Base-by-base conservation (phyloP, 331 rosid species). In the Acacia pycnantha region DNA sequence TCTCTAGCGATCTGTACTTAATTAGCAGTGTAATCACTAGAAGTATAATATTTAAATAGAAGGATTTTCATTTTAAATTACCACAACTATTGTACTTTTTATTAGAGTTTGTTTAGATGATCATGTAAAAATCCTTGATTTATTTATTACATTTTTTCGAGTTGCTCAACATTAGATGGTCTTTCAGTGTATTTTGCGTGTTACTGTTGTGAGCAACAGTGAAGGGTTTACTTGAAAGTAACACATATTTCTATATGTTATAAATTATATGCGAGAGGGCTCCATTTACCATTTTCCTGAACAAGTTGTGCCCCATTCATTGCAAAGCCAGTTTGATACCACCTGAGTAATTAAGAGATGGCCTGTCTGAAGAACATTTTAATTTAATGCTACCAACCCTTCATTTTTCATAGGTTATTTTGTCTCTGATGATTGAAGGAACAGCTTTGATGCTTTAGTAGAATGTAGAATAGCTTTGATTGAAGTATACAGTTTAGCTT, bases 381-480 rank as follows among this genome's bases (percentile, higher is more conserved):
- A n/a, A 74, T 35, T n/a, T 53, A 21, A 74, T 53, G 33, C 44
- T 27, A 72, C 40, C 27, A 27, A 29, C 43, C 26, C 27, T 15
- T 22, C 62, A 27, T 40, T 14, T 73, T 73, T 19, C 44, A 24
- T 5, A 51, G 31, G 19, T 18, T 50, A 51, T 31, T 50, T 73
- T 29, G 9, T 15, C 21, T 53, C 11, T n/a, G n/a, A 74, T 74
- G 21, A 19, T 5, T 13, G 51, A 74, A 26, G 46, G 64, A 43
- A 48, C 35, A 40, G 8, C 54, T 83, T 54, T 13, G 5, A 37
- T 83, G 16, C 82, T 41, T 78, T 31, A 3, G 27, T 41, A 86
- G 71, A 66, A 47, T 73, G 29, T 73, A 33, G 56, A 35, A 67
- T 66, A 22, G 47, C 41, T 37, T 37, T 37, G 41, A 1, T 37